Base-by-base conservation (phyloP, 305 asterid genomes). In the Fraxinus floribunda region DNA sequence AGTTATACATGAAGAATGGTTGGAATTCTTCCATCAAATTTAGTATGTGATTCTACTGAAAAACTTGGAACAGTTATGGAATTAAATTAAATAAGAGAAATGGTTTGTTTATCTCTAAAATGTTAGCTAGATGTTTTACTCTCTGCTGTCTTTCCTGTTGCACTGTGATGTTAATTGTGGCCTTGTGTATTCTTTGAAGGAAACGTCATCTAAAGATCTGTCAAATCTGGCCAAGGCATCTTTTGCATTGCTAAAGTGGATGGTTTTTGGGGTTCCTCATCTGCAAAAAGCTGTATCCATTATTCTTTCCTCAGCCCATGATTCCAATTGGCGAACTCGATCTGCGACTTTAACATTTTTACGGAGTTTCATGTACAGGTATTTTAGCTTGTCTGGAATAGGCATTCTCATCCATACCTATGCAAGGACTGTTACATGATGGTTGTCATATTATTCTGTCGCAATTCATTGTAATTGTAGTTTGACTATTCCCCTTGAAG, bases 311-410 rank as follows among this genome's bases (percentile, higher is more conserved):
- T 87, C 88, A 83, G 96, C 98, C 62, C 85, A 82, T 78, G 98
- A 96, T 87, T 87, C 95, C 85, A 94, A 96, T 86, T 96, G 99
- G 99, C 93, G 98, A 86, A 96, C 95, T 74, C 93, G 99, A 84
- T 96, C 99, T 80, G 94, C 95, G 74, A 93, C 97, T 80, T 87
- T 96, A 88, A 96, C 99, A 79, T 94, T 92, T 90, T 84, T 93
- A 89, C 89, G 98, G 86, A 94, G 94, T 87, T 96, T 94, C 88
- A 96, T 96, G 98, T 94, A 91, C 91, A 91, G 99, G 99, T 96
- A 91, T 82, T 77, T 64, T 71, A 30, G 41, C 44, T 71, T 68
- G 38, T 68, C 75, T 68, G 75, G 38, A 68, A 30, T 29, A 68
- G 39, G 75, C 20, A 24, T 30, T 24, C 20, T 68, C 39, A 29